Conservation (phyloP, 2,329 filamentous ascomycete species). For the Arthroderma sp. region DNA sequence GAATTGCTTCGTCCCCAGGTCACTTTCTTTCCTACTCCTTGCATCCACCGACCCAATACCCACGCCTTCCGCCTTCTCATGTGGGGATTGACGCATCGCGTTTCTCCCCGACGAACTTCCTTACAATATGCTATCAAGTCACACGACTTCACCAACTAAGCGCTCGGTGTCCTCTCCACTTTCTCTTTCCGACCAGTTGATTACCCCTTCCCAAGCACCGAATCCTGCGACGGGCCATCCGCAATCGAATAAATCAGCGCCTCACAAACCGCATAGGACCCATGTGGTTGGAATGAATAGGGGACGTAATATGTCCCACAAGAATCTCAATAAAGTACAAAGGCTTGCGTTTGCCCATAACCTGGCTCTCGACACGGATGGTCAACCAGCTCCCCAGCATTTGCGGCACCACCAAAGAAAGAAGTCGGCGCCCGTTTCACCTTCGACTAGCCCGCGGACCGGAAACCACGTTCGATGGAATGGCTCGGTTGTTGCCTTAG, state of each 20-base stretch:
- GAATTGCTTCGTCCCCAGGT: too few relatives aligned
- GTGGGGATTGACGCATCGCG: background rate
- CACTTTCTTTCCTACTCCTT: too few relatives aligned
- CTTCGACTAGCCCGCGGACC: conserved; percentile 27
- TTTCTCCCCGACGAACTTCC: background rate
- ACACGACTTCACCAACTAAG: conserved; percentile 8
- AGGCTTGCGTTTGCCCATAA: conserved; percentile 22
- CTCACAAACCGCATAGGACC: conserved; percentile 26
- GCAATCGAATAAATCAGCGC: conserved; percentile 18
- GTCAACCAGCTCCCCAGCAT: conserved; percentile 8
- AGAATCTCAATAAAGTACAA: conserved; percentile 32
- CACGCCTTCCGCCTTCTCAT: background rate
- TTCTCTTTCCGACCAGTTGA: conserved; percentile 4
- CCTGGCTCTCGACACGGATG: conserved; percentile 17
- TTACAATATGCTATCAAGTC: conserved; percentile 8
- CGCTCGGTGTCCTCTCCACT: conserved; percentile 8
- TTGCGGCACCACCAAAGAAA: conserved; percentile 32
- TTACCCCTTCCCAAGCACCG: conserved; percentile 5
- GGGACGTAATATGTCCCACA: conserved; percentile 31
- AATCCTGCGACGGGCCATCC: conserved; percentile 6
- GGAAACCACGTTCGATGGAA: conserved; percentile 30
- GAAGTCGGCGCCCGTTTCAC: conserved; percentile 33
- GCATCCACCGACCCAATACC: too few relatives aligned
- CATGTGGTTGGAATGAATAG: conserved; percentile 30
- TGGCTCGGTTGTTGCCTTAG: conserved; percentile 22